A percentile compares a stretch with the other conserved stretches of the same genome.
Conservation (phyloP, 2,329 filamentous ascomycete genomes). For the Penicillium sp. region DNA sequence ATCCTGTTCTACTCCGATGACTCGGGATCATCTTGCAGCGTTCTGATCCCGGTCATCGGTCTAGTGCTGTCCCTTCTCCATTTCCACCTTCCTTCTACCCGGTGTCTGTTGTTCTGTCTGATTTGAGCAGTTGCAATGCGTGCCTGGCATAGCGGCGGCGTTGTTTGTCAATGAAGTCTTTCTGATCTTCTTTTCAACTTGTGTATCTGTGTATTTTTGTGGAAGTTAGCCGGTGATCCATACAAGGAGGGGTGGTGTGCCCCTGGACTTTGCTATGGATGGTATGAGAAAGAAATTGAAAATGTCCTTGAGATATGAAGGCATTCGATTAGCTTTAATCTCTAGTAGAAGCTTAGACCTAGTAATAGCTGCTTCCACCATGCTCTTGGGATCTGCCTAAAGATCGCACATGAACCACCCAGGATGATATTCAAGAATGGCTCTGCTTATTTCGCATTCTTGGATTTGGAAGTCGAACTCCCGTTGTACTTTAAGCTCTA, state of each 20-base stretch:
- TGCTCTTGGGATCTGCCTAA: not conserved
- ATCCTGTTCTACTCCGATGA: not conserved
- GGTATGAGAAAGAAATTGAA: conserved; percentile 7
- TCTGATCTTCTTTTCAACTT: conserved; percentile 6
- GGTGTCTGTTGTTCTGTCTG: conserved; percentile 12
- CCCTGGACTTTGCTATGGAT: conserved; percentile 9
- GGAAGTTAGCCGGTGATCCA: conserved; percentile 7
- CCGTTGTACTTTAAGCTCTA: not conserved
- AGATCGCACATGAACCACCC: not conserved
- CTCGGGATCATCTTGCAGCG: not conserved
- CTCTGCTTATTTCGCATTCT: not conserved
- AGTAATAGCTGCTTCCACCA: not conserved
- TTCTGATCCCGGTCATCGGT: conserved; percentile 6
- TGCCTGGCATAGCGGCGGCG: conserved; percentile 42
- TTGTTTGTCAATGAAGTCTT: conserved; percentile 30
- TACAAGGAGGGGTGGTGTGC: conserved; percentile 9
- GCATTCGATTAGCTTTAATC: not conserved
- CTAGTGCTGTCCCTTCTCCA: conserved; percentile 1
- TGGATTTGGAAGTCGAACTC: not conserved
- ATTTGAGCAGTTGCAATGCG: conserved; percentile 35
- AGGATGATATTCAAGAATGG: not conserved
- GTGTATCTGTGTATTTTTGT: conserved; percentile 6
- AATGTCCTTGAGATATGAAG: not conserved
- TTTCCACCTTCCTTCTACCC: conserved; percentile 8
- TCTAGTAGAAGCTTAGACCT: not conserved